phyloP scores from a whole-genome alignment of 2,329 filamentous ascomycete genomes.

The Venturia aucupariae region DNA sequence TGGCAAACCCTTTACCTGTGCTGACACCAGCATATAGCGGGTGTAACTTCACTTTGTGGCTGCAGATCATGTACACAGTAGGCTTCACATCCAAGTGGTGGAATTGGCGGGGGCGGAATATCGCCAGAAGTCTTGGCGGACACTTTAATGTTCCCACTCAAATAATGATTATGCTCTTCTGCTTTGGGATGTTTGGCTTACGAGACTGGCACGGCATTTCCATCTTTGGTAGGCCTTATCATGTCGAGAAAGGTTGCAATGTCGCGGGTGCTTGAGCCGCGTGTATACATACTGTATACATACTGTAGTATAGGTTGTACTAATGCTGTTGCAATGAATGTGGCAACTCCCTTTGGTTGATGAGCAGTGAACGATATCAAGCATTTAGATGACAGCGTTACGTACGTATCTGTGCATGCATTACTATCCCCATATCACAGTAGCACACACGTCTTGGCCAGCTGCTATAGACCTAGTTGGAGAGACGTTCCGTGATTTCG shows the following conservation, averaged over 20 bases:
- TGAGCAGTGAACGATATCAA: background rate
- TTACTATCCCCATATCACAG: no score
- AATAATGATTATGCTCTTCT: background rate
- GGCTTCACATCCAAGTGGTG: background rate
- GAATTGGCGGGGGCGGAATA: background rate
- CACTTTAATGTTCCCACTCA: background rate
- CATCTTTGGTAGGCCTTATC: background rate
- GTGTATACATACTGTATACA: no score
- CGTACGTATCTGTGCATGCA: background rate
- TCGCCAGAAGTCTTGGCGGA: background rate
- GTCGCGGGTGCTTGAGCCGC: background rate
- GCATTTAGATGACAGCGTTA: background rate
- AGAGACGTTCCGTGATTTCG: background rate
- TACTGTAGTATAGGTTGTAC: no score
- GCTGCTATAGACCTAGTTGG: no score
- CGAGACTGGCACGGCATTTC: background rate
- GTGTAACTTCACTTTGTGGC: no score
- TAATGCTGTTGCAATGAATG: background rate
- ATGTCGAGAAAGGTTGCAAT: background rate
- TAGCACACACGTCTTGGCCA: no score
- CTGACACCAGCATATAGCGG: slow-evolving; percentile 1
- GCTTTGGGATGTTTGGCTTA: background rate
- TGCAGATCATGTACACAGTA: background rate
- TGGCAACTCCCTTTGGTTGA: background rate
- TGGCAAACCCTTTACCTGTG: slow-evolving; percentile 15